Conservation (phyloP, 441 rosid species). For the Theobroma grandiflorum region DNA sequence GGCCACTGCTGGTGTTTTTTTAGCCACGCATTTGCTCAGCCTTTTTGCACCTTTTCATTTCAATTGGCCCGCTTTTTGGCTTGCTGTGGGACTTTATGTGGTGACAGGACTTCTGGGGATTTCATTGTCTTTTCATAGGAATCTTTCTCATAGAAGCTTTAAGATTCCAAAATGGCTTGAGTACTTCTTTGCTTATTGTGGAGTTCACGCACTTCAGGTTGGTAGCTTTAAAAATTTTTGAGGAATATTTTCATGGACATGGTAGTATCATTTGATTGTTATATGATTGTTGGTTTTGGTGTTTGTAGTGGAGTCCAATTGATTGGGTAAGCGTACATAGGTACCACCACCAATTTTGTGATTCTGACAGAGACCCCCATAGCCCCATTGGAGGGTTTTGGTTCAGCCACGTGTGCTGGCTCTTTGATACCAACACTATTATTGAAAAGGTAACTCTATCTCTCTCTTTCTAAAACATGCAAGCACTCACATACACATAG, state of each 20-base stretch:
- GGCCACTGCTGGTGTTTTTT: slow-evolving; percentile 52
- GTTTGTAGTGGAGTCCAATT: slow-evolving; percentile 78
- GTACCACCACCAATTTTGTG: slow-evolving; percentile 87
- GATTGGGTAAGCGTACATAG: slow-evolving; percentile 97
- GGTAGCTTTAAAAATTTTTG: not conserved
- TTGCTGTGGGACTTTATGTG: slow-evolving; percentile 64
- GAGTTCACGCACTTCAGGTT: slow-evolving; percentile 86
- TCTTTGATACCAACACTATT: slow-evolving; percentile 66
- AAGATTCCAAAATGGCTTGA: slow-evolving; percentile 93
- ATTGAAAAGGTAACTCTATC: slow-evolving; percentile 53
- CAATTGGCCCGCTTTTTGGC: slow-evolving; percentile 74
- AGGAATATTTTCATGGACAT: not conserved
- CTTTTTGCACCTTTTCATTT: slow-evolving; percentile 77
- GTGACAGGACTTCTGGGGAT: slow-evolving; percentile 84
- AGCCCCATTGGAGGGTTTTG: slow-evolving; percentile 94
- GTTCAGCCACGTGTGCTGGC: slow-evolving; percentile 89
- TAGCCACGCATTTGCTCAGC: slow-evolving; percentile 71
- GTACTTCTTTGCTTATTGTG: slow-evolving; percentile 87
- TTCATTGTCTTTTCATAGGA: slow-evolving; percentile 82
- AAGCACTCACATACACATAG: not conserved
- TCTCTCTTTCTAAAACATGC: not conserved
- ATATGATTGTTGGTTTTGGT: slow-evolving; percentile 19
- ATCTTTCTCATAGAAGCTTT: slow-evolving; percentile 84
- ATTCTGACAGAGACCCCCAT: slow-evolving; percentile 93
- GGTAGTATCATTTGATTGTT: not conserved